Base-by-base conservation (phyloP, 2,329 filamentous ascomycete genomes). In the Colletotrichum liaoningense region DNA sequence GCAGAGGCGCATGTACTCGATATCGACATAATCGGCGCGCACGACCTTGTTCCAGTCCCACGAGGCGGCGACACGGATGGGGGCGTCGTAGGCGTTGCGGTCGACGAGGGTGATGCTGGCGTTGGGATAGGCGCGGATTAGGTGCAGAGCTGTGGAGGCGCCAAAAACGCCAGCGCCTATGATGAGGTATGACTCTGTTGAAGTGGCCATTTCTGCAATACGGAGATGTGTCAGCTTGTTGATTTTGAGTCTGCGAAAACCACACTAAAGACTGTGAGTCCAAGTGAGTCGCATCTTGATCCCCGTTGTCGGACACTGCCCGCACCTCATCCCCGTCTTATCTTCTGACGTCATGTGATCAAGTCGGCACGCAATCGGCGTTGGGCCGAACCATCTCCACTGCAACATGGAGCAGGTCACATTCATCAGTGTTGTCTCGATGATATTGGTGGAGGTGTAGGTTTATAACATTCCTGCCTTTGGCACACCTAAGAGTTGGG, bases 161-260 rank as follows among this genome's bases (percentile, higher is more conserved):
- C 87, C 87, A 72, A 88, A 88, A 33, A 86, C 85, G 49, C 87
- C 87, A 4, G 83, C 85, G 33, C 87, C 87, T 56, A 89, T 76
- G 63, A 89, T 88, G 57, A 89, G 79, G 60, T 75, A 77, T 7
- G 75, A 76, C 4, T 22, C 22, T 26, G 28, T 8, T 3, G 26
- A 11, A 1, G 46, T 0, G 5, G 19, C 4, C 72, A 68, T 72
- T 22, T 19, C 22, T 16, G 11, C 1, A 3, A 2, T 64, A 1
- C 11, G 38, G 12, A 8, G 7, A 5, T 19, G 28, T 6, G 1
- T 12, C 11, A n/a, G 5, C 12, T 16, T 19, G 11, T 14, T 38
- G 19, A 49, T 0, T 11, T n/a, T 22, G 7, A 3, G 42, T n/a
- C 19, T 4, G 8, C 42, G 19, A 8, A 49, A 42, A 19, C 5